Percentiles rank a stretch among this genome's conserved stretches.
These are phyloP conservation scores for Sclerotinia nivalis DNA, from an alignment of 2,329 filamentous ascomycete species.

Conservation along the genomic window DNA sequence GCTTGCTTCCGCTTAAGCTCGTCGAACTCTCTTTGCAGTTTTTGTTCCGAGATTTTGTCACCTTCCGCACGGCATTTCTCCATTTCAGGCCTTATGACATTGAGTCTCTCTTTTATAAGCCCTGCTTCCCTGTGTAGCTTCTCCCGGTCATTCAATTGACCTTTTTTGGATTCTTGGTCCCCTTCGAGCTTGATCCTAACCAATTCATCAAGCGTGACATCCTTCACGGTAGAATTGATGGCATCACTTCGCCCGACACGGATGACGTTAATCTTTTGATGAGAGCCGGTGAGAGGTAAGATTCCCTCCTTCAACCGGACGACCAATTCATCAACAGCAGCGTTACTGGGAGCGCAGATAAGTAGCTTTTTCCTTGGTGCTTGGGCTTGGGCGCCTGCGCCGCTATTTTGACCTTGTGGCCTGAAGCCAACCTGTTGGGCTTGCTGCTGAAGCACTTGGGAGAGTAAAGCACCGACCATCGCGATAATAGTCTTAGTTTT, in stretches of 20 bases:
- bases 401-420: constrained; percentile 41
- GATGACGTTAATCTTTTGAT: constrained; percentile 79
- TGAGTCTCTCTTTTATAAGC: constrained; percentile 74
- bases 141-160: constrained; percentile 51
- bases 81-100: constrained; percentile 68
- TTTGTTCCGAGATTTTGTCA: constrained; percentile 50
- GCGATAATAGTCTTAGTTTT: constrained; percentile 98
- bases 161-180: constrained; percentile 59
- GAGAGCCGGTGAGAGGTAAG: constrained; percentile 70
- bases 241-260: constrained; percentile 89
- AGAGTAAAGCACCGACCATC: constrained; percentile 86
- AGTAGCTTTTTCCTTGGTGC: constrained; percentile 75
- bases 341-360: constrained; percentile 97
- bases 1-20: constrained; percentile 74
- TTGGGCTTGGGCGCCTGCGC: constrained; percentile 41
- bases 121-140: constrained; percentile 63
- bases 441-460: constrained; percentile 47
- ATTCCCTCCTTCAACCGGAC: constrained; percentile 87
- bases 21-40: constrained; percentile 75
- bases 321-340: constrained; percentile 93
- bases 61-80: constrained; percentile 63
- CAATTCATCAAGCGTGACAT: constrained; percentile 91
- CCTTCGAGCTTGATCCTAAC: constrained; percentile 72
- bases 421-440: constrained; percentile 33
- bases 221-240: constrained; percentile 84